Conservation (phyloP, 176 grass and related monocot species). For the Phyllostachys edulis region DNA sequence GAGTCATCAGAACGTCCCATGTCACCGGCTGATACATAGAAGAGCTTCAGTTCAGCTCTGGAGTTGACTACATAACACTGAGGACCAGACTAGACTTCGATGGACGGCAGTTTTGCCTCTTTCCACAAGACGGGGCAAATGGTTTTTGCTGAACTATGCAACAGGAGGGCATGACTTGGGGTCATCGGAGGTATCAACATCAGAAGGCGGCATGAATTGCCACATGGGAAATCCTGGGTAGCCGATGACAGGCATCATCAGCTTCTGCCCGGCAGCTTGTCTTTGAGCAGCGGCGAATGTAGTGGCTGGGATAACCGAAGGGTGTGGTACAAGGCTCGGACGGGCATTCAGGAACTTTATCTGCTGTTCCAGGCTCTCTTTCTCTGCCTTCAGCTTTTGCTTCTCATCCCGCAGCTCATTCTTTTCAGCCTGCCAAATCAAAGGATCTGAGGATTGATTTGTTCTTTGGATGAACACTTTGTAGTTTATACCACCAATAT, state of each 20-base stretch:
- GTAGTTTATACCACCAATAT: neutral
- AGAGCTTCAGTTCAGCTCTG: constrained; percentile 31
- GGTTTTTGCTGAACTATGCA: constrained; percentile 45
- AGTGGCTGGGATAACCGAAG: constrained; percentile 62
- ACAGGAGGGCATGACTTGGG: constrained; percentile 76
- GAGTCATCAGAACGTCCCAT: constrained; percentile 31
- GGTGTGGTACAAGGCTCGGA: constrained; percentile 44
- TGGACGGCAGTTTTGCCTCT: constrained; percentile 35
- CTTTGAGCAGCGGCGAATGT: constrained; percentile 55
- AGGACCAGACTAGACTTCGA: constrained; percentile 4
- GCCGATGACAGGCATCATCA: constrained; percentile 87
- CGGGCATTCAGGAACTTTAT: constrained; percentile 74
- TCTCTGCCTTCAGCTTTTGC: constrained; percentile 84
- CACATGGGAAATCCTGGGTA: constrained; percentile 94
- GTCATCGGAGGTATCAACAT: constrained; percentile 90
- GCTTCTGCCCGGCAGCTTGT: constrained; percentile 59
- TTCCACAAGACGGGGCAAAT: constrained; percentile 37
- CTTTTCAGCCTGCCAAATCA: constrained; percentile 74
- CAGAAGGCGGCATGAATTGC: constrained; percentile 88
- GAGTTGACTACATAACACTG: constrained; percentile 50
- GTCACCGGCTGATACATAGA: constrained; percentile 30
- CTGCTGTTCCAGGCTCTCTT: constrained; percentile 88
- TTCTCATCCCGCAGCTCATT: constrained; percentile 93
- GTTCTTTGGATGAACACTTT: neutral
- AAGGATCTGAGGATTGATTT: constrained; percentile 3